A percentile compares a stretch with the other conserved stretches of the same genome.
These are phyloP conservation scores for Basipetospora sp. DNA, from an alignment of 2,329 filamentous ascomycete species.

Conservation along the genomic window DNA sequence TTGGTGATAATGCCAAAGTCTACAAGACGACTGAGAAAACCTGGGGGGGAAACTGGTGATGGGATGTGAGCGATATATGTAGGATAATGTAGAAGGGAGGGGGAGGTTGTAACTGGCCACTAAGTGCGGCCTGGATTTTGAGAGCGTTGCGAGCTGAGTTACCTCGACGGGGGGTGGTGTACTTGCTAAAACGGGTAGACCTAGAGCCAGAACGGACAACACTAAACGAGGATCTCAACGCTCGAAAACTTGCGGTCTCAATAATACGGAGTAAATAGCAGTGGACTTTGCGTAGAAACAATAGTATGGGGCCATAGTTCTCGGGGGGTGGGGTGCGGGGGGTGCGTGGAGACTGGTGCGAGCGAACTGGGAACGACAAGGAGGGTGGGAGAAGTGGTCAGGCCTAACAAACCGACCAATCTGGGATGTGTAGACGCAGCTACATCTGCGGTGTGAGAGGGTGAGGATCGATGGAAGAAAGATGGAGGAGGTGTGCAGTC, in stretches of 20 bases:
- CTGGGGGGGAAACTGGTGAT: constrained; percentile 1
- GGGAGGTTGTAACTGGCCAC: constrained; percentile 5
- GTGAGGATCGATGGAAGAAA: neutral
- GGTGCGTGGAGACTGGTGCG: constrained; percentile 1
- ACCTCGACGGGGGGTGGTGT: constrained; percentile 1
- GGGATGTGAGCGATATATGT: constrained; percentile 4
- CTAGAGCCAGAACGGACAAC: too few species aligned
- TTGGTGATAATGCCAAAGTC: neutral
- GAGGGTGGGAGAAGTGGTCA: constrained; percentile 1
- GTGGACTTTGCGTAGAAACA: too few species aligned
- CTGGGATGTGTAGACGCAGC: constrained; percentile 1
- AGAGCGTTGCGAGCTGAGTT: constrained; percentile 1
- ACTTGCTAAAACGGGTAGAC: neutral
- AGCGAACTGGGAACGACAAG: neutral
- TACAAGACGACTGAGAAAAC: too few species aligned
- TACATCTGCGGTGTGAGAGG: constrained; percentile 3
- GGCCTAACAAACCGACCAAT: constrained; percentile 3
- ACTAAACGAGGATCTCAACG: too few species aligned
- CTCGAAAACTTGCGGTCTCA: too few species aligned
- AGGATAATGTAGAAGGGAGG: neutral
- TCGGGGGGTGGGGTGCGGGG: neutral
- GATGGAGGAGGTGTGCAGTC: neutral
- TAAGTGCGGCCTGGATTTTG: constrained; percentile 1
- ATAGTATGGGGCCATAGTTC: too few species aligned
- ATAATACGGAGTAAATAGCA: too few species aligned